Percentiles rank a stretch among this genome's conserved stretches.
phyloP scores from a whole-genome alignment of 202 grass and related monocot genomes.

The Musa balbisiana region DNA sequence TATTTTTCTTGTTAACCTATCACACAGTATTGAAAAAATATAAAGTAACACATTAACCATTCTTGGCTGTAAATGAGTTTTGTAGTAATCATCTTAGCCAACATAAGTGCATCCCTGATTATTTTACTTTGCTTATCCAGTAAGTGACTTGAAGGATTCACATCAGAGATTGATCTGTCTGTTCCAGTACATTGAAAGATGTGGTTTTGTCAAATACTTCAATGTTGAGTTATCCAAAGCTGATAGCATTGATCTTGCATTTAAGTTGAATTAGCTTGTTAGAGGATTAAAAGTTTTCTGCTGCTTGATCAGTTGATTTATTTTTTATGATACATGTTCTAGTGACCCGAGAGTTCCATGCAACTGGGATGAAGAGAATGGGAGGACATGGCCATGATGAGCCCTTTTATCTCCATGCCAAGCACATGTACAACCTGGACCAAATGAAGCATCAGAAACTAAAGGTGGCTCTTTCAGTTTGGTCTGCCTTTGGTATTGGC shows the following conservation, averaged over 20 bases:
- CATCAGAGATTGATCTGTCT: not conserved
- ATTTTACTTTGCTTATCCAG: too few relatives aligned
- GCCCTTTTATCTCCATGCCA: slow-evolving; percentile 63
- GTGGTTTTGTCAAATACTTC: not conserved
- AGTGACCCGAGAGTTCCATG: slow-evolving; percentile 64
- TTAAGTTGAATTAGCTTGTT: not conserved
- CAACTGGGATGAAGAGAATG: slow-evolving; percentile 64
- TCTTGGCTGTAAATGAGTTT: too few relatives aligned
- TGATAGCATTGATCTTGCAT: not conserved
- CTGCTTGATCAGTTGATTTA: not conserved
- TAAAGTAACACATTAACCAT: too few relatives aligned
- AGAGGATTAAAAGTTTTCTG: not conserved
- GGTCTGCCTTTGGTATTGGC: slow-evolving; percentile 38
- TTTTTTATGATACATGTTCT: not conserved
- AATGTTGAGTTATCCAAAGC: not conserved
- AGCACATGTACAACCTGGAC: slow-evolving; percentile 96
- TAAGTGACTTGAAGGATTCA: too few relatives aligned
- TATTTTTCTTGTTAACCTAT: too few relatives aligned
- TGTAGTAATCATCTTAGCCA: too few relatives aligned
- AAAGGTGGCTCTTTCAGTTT: slow-evolving; percentile 35
- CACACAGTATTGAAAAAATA: too few relatives aligned
- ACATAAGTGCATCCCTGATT: too few relatives aligned
- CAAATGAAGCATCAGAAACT: slow-evolving; percentile 57
- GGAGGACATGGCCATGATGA: slow-evolving; percentile 61
- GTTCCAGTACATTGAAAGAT: not conserved